Conservation (phyloP, 495 filamentous ascomycete species). For the Lasiosphaeriaceae sp. region DNA sequence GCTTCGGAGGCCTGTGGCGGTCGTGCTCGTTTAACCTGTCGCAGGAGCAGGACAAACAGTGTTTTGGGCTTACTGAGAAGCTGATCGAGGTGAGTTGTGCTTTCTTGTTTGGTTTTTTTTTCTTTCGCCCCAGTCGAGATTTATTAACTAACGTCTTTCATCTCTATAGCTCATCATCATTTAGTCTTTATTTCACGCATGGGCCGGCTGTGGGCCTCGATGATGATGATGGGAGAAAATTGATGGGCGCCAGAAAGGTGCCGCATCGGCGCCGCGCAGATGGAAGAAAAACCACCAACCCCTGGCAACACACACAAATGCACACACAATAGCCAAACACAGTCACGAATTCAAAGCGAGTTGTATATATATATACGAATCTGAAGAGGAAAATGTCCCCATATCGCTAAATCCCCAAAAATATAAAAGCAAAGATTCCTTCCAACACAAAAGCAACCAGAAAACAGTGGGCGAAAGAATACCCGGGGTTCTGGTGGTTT, state of each 20-base stretch:
- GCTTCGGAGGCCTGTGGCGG: conserved; percentile 54
- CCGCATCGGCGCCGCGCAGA: not conserved
- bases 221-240: not conserved
- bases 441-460: too few species aligned
- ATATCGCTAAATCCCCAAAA: too few species aligned
- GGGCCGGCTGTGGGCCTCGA: not conserved
- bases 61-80: conserved; percentile 51
- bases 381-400: too few species aligned
- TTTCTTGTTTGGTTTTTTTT: not conserved
- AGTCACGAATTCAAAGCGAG: too few species aligned
- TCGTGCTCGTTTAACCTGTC: conserved; percentile 42
- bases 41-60: conserved; percentile 46
- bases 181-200: not conserved
- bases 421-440: too few species aligned
- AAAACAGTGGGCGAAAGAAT: too few species aligned
- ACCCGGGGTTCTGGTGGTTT: too few species aligned
- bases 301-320: not conserved
- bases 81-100: conserved; percentile 51
- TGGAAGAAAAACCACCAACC: too few species aligned
- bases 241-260: not conserved
- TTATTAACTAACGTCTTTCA: not conserved
- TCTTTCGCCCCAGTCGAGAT: not conserved
- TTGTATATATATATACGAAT: too few species aligned
- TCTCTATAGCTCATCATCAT: conserved; percentile 6
- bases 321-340: not conserved